A percentile compares a stretch with the other conserved stretches of the same genome.
phyloP scores from a whole-genome alignment of 176 grass and related monocot species.

The Triticum timopheevii region DNA sequence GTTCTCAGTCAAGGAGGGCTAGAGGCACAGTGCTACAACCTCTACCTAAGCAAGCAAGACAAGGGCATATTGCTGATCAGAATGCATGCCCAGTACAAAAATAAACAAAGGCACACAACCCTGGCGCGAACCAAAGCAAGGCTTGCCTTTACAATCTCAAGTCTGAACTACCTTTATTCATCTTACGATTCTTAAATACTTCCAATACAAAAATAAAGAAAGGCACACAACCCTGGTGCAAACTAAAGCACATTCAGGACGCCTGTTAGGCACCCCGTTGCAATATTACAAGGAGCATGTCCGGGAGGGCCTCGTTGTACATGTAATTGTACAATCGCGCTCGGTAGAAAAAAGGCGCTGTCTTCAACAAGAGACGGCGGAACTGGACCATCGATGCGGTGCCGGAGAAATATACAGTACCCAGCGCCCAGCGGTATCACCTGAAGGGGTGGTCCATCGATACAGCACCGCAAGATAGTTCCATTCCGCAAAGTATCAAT shows the following conservation, averaged over 20 bases:
- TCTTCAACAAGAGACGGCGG: background rate
- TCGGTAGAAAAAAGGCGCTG: background rate
- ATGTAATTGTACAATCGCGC: constrained; percentile 11
- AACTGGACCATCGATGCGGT: background rate
- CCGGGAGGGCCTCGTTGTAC: constrained; percentile 36
- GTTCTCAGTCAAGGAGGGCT: too few relatives aligned
- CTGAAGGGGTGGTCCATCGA: constrained; percentile 11
- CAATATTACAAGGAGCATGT: background rate
- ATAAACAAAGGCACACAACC: constrained; percentile 27
- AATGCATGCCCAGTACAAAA: background rate
- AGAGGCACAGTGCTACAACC: too few relatives aligned
- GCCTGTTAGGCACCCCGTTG: constrained; percentile 24
- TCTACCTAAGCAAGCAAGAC: too few relatives aligned
- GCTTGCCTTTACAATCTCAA: background rate
- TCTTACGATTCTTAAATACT: background rate
- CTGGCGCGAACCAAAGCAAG: background rate
- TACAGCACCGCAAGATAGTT: background rate
- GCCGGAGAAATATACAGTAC: background rate
- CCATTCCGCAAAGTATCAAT: background rate
- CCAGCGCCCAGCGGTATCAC: background rate
- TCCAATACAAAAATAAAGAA: background rate
- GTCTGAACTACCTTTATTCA: background rate
- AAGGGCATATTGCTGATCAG: background rate
- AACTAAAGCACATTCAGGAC: background rate
- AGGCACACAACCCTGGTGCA: constrained; percentile 30